Evolutionary conservation across 1,284 basidiomycete genomes (phyloP).

Genomic region (Porogramme epimiltina): DNA sequence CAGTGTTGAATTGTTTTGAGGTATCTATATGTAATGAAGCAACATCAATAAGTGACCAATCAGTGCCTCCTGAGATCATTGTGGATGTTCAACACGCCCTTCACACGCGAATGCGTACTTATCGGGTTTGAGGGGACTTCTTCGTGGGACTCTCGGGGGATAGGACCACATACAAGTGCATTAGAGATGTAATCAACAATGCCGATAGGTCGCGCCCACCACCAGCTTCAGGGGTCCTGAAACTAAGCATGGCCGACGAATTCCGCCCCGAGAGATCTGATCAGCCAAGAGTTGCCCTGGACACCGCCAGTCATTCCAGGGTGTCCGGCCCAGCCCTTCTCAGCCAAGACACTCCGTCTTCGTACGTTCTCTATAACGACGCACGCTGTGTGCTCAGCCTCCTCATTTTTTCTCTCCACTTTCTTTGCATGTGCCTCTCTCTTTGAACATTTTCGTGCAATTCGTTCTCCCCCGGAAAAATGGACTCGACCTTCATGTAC

Average conservation of each 20-base stretch:
- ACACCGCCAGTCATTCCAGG: background rate
- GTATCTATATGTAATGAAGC: too few relatives aligned
- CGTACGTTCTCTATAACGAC: background rate
- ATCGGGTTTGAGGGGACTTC: background rate
- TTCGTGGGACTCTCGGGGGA: background rate
- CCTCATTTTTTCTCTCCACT: background rate
- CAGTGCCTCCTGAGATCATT: too few relatives aligned
- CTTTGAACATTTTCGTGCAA: slow-evolving; percentile 4
- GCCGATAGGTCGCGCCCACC: too few relatives aligned
- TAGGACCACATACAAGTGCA: background rate
- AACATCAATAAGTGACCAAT: too few relatives aligned
- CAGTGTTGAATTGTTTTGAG: too few relatives aligned
- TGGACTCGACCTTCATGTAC: slow-evolving; percentile 26
- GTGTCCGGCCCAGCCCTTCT: background rate
- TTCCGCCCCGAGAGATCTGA: background rate
- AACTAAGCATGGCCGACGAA: background rate
- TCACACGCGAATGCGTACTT: too few relatives aligned
- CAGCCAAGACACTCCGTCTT: background rate
- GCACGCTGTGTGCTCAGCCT: too few relatives aligned
- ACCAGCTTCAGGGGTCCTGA: too few relatives aligned
- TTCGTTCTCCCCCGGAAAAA: slow-evolving; percentile 7
- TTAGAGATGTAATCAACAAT: too few relatives aligned
- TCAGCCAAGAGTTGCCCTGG: slow-evolving; percentile 3
- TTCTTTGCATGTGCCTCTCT: slow-evolving; percentile 4
- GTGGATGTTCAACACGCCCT: too few relatives aligned